Evolutionary conservation across 2,329 filamentous ascomycete genomes (phyloP).

Genomic region (Monascus ruber): DNA sequence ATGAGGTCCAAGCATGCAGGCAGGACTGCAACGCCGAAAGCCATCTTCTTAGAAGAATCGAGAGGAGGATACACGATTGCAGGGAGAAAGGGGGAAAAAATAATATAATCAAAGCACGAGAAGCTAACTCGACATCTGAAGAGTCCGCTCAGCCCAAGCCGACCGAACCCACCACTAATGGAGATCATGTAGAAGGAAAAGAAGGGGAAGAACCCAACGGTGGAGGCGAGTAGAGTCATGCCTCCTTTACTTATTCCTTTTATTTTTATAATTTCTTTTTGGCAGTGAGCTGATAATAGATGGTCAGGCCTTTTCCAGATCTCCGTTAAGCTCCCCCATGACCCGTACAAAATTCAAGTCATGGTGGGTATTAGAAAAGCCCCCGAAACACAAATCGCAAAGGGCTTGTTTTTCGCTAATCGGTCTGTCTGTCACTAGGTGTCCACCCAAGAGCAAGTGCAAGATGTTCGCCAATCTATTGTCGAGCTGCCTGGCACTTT

Average conservation of each 20-base stretch:
- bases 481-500: conserved; percentile 88
- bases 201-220: conserved; percentile 25
- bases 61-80: too few relatives aligned
- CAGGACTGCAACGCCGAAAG: too few relatives aligned
- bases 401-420: conserved; percentile 8
- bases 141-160: conserved; percentile 7
- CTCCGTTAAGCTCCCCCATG: conserved; percentile 70
- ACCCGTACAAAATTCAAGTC: conserved; percentile 67
- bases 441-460: conserved; percentile 86
- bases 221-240: conserved; percentile 15
- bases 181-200: conserved; percentile 20
- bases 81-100: too few relatives aligned
- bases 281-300: not conserved
- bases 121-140: too few relatives aligned
- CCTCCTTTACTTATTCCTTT: not conserved
- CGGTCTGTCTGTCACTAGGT: conserved; percentile 43
- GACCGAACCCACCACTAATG: conserved; percentile 22
- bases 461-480: conserved; percentile 92
- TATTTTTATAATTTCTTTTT: conserved; percentile 5
- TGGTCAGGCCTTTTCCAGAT: conserved; percentile 52
- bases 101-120: too few relatives aligned
- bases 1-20: not conserved
- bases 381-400: conserved; percentile 3
- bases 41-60: too few relatives aligned
- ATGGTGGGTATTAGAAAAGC: conserved; percentile 50